phyloP scores from a whole-genome alignment of 2,329 filamentous ascomycete genomes.

The Elsinoe ampelina region DNA sequence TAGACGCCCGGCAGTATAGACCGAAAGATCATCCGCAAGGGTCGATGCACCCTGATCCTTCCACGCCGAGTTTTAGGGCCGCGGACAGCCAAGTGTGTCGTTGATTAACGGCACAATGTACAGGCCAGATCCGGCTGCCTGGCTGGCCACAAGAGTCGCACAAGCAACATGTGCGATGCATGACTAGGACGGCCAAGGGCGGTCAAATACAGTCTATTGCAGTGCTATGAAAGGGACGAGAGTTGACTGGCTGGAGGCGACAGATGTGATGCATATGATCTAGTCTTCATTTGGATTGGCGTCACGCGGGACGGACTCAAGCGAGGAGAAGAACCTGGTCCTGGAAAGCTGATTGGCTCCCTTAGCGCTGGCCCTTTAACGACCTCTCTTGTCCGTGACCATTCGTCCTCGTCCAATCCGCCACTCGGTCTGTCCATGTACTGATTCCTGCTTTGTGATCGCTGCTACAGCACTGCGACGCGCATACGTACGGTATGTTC shows the following conservation, averaged over 20 bases:
- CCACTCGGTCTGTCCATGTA: neutral
- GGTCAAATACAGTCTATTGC: constrained; percentile 2
- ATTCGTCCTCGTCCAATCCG: neutral
- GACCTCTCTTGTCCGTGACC: neutral
- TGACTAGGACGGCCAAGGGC: neutral
- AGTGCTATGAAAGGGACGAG: neutral
- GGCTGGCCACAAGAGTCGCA: neutral
- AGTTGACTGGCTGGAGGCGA: constrained; percentile 8
- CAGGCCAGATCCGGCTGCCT: neutral
- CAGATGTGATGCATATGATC: constrained; percentile 7
- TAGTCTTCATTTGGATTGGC: neutral
- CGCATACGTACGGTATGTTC: no score
- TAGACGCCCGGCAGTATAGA: neutral
- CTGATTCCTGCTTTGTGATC: no score
- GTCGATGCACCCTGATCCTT: neutral
- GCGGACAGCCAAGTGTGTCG: no score
- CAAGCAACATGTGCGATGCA: neutral
- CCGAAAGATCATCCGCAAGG: neutral
- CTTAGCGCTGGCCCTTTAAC: constrained; percentile 10
- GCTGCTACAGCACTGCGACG: no score
- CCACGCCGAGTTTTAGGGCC: no score
- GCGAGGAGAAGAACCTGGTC: constrained; percentile 4
- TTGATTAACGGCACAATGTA: neutral
- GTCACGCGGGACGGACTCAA: neutral
- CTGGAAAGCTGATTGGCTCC: constrained; percentile 4